Evolutionary conservation across 805 yeast genomes (phyloP).

Genomic region (Yamadazyma sp.): DNA sequence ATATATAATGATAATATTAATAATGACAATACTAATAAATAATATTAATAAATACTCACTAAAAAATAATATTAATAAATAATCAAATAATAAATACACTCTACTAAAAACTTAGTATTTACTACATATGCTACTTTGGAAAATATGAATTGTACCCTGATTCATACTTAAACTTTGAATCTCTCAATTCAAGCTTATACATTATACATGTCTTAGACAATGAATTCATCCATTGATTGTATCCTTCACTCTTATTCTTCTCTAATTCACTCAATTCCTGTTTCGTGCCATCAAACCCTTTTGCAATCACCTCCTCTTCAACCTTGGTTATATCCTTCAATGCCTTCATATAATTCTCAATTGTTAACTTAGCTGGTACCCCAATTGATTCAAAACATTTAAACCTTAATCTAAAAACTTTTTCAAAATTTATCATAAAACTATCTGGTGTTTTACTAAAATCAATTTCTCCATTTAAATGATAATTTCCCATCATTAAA

Average conservation of each 20-base stretch:
- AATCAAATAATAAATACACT: too few species aligned
- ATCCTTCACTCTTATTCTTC: not conserved
- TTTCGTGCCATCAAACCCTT: conserved; percentile 5
- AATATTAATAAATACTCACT: too few species aligned
- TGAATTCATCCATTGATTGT: conserved; percentile 7
- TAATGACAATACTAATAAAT: too few species aligned
- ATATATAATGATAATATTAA: too few species aligned
- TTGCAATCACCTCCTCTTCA: conserved; percentile 2
- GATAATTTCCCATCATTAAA: conserved; percentile 8
- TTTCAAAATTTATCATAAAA: conserved; percentile 9
- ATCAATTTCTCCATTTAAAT: conserved; percentile 3
- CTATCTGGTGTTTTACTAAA: conserved; percentile 3
- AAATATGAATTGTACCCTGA: conserved; percentile 12
- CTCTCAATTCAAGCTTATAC: conserved; percentile 5
- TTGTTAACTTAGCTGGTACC: conserved; percentile 10
- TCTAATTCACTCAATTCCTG: conserved; percentile 2
- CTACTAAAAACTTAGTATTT: too few species aligned
- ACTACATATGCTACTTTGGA: too few species aligned
- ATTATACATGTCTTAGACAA: conserved; percentile 12
- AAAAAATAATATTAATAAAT: too few species aligned
- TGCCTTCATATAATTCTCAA: conserved; percentile 3
- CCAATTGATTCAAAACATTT: conserved; percentile 15
- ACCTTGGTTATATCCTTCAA: not conserved
- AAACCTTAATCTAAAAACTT: conserved; percentile 12
- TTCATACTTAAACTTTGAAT: not conserved